A percentile compares a stretch with the other conserved stretches of the same genome.
Conservation (phyloP, 2,329 filamentous ascomycete genomes). For the Cladosporium austrohemisphaericum region DNA sequence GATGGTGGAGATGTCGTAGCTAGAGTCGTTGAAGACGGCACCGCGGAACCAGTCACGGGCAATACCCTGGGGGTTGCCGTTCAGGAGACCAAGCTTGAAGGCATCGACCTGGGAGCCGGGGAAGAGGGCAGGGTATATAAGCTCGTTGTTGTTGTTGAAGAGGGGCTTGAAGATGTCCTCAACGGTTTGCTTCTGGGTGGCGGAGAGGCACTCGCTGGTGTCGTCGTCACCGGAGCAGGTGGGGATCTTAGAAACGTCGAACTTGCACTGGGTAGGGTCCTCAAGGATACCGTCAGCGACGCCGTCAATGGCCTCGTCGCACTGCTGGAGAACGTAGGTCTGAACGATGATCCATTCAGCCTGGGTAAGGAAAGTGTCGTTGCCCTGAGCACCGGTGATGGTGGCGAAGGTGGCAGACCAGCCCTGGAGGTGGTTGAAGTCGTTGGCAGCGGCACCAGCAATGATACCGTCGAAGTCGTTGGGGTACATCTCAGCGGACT, state of each 20-base stretch:
- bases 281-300: slow-evolving; percentile 48
- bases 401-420: slow-evolving; percentile 44
- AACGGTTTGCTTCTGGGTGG: slow-evolving; percentile 43
- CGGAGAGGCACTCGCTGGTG: slow-evolving; percentile 42
- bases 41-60: slow-evolving; percentile 50
- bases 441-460: slow-evolving; percentile 42
- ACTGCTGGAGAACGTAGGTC: slow-evolving; percentile 45
- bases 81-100: slow-evolving; percentile 37
- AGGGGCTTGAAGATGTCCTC: slow-evolving; percentile 42
- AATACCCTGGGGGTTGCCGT: slow-evolving; percentile 41
- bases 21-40: slow-evolving; percentile 45
- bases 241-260: slow-evolving; percentile 33
- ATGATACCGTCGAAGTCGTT: slow-evolving; percentile 49
- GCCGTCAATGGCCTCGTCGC: slow-evolving; percentile 48
- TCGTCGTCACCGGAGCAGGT: slow-evolving; percentile 34
- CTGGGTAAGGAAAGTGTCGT: slow-evolving; percentile 40
- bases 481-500: slow-evolving; percentile 44
- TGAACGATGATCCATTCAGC: slow-evolving; percentile 43
- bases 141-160: slow-evolving; percentile 39
- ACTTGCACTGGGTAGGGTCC: slow-evolving; percentile 43
- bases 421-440: slow-evolving; percentile 42
- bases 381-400: slow-evolving; percentile 38
- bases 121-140: slow-evolving; percentile 51
- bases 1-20: slow-evolving; percentile 40
- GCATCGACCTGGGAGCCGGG: slow-evolving; percentile 45